These are phyloP conservation scores for Primulina eburnea DNA, from an alignment of 257 asterid genomes.

Conservation along the genomic window DNA sequence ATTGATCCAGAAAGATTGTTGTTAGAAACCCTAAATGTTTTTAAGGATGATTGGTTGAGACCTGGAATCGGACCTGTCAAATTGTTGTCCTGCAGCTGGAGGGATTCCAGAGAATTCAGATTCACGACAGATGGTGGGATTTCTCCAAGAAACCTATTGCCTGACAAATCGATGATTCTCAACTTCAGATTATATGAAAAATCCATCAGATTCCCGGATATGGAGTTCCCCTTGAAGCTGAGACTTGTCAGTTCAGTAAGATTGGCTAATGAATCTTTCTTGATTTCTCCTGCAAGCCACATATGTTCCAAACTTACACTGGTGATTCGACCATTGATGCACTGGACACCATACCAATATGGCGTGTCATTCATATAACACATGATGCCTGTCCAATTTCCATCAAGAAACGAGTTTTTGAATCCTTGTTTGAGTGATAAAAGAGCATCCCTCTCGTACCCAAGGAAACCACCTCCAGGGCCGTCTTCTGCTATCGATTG, in stretches of 20 bases:
- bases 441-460: slow-evolving; percentile 56
- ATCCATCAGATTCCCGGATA: slow-evolving; percentile 51
- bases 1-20: slow-evolving; percentile 56
- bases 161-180: slow-evolving; percentile 45
- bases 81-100: slow-evolving; percentile 53
- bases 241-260: slow-evolving; percentile 47
- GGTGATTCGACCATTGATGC: slow-evolving; percentile 56
- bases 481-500: slow-evolving; percentile 26
- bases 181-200: slow-evolving; percentile 43
- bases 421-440: slow-evolving; percentile 37
- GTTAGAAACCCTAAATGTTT: slow-evolving; percentile 49
- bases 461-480: slow-evolving; percentile 37
- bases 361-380: not conserved
- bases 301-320: slow-evolving; percentile 47
- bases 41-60: slow-evolving; percentile 46
- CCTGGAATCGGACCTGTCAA: slow-evolving; percentile 44
- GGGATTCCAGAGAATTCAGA: slow-evolving; percentile 43
- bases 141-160: slow-evolving; percentile 45
- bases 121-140: slow-evolving; percentile 44
- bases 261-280: slow-evolving; percentile 38
- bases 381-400: slow-evolving; percentile 48
- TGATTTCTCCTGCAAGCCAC: slow-evolving; percentile 45
- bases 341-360: slow-evolving; percentile 39
- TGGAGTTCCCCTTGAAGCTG: slow-evolving; percentile 54
- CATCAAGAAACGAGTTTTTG: slow-evolving; percentile 36